Evolutionary conservation across 2,329 filamentous ascomycete genomes (phyloP).

Genomic region (Apiospora sp.): DNA sequence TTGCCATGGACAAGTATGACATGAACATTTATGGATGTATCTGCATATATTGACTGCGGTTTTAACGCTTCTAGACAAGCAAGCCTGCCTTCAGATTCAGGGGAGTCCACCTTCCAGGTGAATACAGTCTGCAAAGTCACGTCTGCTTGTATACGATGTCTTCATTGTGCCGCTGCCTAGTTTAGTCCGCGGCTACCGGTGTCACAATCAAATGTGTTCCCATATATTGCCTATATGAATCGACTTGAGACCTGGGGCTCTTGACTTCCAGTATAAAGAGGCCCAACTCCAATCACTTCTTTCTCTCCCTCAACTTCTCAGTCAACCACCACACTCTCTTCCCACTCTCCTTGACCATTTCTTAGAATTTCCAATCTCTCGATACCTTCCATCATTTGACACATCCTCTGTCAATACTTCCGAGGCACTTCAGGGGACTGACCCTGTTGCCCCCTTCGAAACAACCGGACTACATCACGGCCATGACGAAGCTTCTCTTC

Average conservation of each 20-base stretch:
- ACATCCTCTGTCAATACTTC: neutral
- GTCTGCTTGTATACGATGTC: neutral
- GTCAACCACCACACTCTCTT: neutral
- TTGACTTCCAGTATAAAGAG: neutral
- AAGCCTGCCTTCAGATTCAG: neutral
- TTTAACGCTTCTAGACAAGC: neutral
- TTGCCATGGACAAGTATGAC: too few relatives aligned
- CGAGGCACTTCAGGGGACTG: neutral
- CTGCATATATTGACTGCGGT: neutral
- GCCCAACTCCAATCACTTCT: neutral
- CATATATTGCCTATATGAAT: neutral
- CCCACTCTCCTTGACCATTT: neutral
- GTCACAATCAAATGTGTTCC: neutral
- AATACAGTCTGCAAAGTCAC: neutral
- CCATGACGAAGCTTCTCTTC: constrained; percentile 11
- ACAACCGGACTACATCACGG: neutral
- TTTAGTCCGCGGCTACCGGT: neutral
- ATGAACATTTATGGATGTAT: neutral
- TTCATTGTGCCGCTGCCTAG: neutral
- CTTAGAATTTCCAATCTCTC: neutral
- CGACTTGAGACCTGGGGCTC: neutral
- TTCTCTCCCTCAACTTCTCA: neutral
- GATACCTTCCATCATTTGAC: neutral
- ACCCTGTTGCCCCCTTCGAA: too few relatives aligned
- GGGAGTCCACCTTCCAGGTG: neutral